phyloP scores from a whole-genome alignment of 352 stramenopile species.

The Elongisporangium anandrum region DNA sequence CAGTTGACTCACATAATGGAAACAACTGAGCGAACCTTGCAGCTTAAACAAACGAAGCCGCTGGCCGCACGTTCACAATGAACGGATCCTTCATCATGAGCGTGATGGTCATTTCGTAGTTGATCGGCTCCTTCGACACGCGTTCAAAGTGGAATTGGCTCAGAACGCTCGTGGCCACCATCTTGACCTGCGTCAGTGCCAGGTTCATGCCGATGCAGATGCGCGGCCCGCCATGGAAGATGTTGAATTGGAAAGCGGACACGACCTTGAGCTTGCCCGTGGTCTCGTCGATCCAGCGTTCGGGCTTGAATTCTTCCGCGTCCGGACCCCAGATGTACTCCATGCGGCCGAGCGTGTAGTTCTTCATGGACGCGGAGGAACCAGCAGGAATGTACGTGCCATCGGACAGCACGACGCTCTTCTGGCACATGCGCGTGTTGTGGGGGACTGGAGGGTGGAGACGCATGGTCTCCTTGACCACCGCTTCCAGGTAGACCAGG shows the following conservation, averaged over 20 bases:
- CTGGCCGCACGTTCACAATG: background rate
- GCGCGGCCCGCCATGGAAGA: slow-evolving; percentile 44
- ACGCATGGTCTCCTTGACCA: slow-evolving; percentile 56
- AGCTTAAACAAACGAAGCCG: background rate
- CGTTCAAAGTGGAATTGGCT: slow-evolving; percentile 30
- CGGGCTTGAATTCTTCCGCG: slow-evolving; percentile 31
- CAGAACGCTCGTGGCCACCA: slow-evolving; percentile 28
- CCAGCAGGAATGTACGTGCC: slow-evolving; percentile 41
- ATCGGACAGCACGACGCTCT: slow-evolving; percentile 55
- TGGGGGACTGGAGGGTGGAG: slow-evolving; percentile 61
- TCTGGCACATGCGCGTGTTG: slow-evolving; percentile 35
- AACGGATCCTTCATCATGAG: background rate
- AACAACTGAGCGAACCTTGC: too few species aligned
- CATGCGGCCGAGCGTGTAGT: slow-evolving; percentile 38
- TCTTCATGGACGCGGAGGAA: slow-evolving; percentile 32
- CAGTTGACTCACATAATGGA: too few species aligned
- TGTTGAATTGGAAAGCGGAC: slow-evolving; percentile 49
- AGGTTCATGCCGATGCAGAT: slow-evolving; percentile 57
- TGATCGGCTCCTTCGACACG: slow-evolving; percentile 13
- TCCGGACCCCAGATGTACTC: slow-evolving; percentile 47
- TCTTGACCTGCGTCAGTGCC: slow-evolving; percentile 45
- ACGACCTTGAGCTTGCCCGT: slow-evolving; percentile 26
- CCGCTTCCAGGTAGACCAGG: slow-evolving; percentile 44
- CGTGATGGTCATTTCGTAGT: background rate
- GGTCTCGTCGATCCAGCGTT: slow-evolving; percentile 47